These are phyloP conservation scores for Mycena sp. DNA, from an alignment of 1,284 basidiomycete species.

Conservation along the genomic window DNA sequence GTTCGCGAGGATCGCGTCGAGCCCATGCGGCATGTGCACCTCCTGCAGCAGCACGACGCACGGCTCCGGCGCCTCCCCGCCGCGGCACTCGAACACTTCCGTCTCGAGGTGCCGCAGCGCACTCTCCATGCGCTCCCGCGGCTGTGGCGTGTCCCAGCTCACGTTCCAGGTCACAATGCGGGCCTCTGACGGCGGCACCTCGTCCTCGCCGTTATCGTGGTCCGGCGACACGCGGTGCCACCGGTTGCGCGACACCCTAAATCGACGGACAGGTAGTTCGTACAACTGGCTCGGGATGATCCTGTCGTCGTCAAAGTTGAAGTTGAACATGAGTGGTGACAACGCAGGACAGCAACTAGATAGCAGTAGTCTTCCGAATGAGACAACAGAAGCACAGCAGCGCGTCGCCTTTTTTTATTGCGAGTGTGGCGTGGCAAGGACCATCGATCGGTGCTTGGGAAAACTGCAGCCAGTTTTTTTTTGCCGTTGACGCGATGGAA, in stretches of 20 bases:
- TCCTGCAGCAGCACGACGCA: constrained; percentile 76
- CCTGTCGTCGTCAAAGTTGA: constrained; percentile 30
- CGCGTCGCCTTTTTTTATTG: constrained; percentile 19
- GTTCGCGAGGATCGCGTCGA: constrained; percentile 58
- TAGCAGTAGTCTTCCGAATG: background rate
- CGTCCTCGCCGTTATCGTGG: constrained; percentile 35
- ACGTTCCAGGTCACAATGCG: constrained; percentile 75
- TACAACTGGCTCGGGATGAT: constrained; percentile 19
- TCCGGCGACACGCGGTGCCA: constrained; percentile 41
- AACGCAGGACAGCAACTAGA: background rate
- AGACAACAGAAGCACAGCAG: constrained; percentile 33
- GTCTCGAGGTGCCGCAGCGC: constrained; percentile 64
- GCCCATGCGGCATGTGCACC: constrained; percentile 51
- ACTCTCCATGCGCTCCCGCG: constrained; percentile 52
- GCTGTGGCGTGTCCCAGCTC: constrained; percentile 53
- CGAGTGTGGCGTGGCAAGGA: constrained; percentile 17
- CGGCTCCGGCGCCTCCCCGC: constrained; percentile 56
- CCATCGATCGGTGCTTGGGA: constrained; percentile 23
- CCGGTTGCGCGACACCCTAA: constrained; percentile 20
- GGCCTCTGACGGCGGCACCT: constrained; percentile 52
- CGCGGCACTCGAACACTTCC: constrained; percentile 55
- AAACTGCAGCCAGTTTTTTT: constrained; percentile 5
- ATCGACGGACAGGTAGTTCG: constrained; percentile 27
- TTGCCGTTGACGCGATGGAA: constrained; percentile 20
- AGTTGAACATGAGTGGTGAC: constrained; percentile 9